Percentiles rank a stretch among this genome's conserved stretches.
phyloP scores from a whole-genome alignment of 768 basidiomycete species.

The Pleurotus salmoneostramineus region DNA sequence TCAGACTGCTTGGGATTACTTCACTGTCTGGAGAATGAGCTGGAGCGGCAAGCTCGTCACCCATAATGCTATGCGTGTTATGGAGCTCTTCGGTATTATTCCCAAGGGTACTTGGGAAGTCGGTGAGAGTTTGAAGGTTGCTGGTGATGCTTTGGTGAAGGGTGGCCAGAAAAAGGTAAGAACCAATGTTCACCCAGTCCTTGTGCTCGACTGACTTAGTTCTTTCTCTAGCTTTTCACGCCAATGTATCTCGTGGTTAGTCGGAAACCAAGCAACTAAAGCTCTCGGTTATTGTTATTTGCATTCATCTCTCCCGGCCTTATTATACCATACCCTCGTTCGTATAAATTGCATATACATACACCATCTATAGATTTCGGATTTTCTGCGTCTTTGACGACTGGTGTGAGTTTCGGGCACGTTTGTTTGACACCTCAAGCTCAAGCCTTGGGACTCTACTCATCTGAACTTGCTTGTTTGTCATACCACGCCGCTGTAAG shows the following conservation, averaged over 20 bases:
- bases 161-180: conserved; percentile 85
- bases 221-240: conserved; percentile 64
- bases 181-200: background rate
- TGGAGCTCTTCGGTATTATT: conserved; percentile 76
- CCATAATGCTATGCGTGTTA: conserved; percentile 69
- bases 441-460: no score
- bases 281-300: background rate
- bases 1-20: conserved; percentile 89
- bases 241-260: conserved; percentile 78
- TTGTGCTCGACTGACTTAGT: conserved; percentile 8
- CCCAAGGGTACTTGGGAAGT: conserved; percentile 94
- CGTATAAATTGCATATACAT: background rate
- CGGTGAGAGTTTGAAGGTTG: conserved; percentile 82
- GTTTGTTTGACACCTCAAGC: no score
- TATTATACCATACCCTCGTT: conserved; percentile 6
- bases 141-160: conserved; percentile 72
- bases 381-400: background rate
- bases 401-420: background rate
- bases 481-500: no score
- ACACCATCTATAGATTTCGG: background rate
- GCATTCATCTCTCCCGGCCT: background rate
- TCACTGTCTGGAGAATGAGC: conserved; percentile 89
- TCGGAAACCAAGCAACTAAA: conserved; percentile 50
- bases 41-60: conserved; percentile 82
- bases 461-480: no score